A percentile compares a stretch with the other conserved stretches of the same genome.
Conservation (phyloP, 768 basidiomycete species). For the Lactarius vividus region DNA sequence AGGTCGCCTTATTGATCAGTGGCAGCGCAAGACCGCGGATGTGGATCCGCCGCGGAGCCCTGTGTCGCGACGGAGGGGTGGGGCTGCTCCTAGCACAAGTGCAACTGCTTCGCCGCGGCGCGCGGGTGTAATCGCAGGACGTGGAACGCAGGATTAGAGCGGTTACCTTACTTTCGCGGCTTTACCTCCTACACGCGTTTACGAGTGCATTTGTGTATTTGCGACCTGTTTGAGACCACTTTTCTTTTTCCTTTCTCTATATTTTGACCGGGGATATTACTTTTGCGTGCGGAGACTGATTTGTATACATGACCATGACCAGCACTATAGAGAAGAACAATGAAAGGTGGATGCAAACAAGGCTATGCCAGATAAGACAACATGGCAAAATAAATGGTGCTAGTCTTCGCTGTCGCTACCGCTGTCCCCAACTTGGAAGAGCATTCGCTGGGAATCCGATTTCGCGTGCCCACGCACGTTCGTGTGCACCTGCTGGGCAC, state of each 20-base stretch:
- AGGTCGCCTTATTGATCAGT: slow-evolving; percentile 80
- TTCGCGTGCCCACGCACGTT: slow-evolving; percentile 4
- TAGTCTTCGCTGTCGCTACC: slow-evolving; percentile 24
- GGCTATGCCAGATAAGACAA: not conserved
- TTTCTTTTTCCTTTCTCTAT: not conserved
- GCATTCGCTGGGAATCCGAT: slow-evolving; percentile 17
- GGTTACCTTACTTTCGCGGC: not conserved
- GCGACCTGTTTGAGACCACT: not conserved
- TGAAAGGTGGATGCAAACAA: not conserved
- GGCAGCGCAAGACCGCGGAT: slow-evolving; percentile 79
- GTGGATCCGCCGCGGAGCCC: slow-evolving; percentile 41
- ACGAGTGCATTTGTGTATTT: slow-evolving; percentile 1
- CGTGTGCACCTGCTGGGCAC: slow-evolving; percentile 17
- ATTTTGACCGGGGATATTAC: not conserved
- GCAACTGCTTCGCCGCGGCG: slow-evolving; percentile 21
- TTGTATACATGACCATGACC: slow-evolving; percentile 9
- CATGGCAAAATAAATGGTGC: not conserved
- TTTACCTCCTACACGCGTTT: not conserved
- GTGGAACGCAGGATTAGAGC: slow-evolving; percentile 20
- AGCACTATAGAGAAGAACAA: slow-evolving; percentile 3
- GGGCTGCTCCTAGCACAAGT: not conserved
- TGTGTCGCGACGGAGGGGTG: slow-evolving; percentile 38
- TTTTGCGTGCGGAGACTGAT: slow-evolving; percentile 13
- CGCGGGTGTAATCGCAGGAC: slow-evolving; percentile 20
- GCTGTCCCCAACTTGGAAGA: slow-evolving; percentile 25